phyloP scores from a whole-genome alignment of 129 eudicot species.

The Centrapalus pauciflorus region DNA sequence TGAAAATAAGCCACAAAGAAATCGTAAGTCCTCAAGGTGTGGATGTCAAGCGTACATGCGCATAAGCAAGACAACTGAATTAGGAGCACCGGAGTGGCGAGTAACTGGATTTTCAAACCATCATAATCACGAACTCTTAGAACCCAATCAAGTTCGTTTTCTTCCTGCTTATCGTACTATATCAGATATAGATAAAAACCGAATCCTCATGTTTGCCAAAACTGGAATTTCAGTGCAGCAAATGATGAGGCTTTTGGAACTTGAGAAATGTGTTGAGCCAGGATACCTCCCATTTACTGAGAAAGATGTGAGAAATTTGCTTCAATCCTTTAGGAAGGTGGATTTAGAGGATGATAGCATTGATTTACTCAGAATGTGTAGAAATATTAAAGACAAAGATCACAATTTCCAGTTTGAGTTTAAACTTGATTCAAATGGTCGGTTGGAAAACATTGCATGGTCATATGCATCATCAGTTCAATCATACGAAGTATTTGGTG shows the following conservation, averaged over 20 bases:
- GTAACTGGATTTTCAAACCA: slow-evolving; percentile 90
- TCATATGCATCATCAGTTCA: slow-evolving; percentile 88
- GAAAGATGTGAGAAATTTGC: slow-evolving; percentile 89
- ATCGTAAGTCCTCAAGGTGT: slow-evolving; percentile 88
- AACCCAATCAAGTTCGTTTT: slow-evolving; percentile 93
- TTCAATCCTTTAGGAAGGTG: slow-evolving; percentile 90
- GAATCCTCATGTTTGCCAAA: slow-evolving; percentile 94
- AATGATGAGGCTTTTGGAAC: slow-evolving; percentile 98
- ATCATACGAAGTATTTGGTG: slow-evolving; percentile 89
- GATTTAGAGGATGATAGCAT: slow-evolving; percentile 89
- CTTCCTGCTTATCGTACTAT: slow-evolving; percentile 93
- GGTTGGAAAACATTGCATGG: slow-evolving; percentile 95
- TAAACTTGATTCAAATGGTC: slow-evolving; percentile 60
- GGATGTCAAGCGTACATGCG: slow-evolving; percentile 98
- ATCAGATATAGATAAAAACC: slow-evolving; percentile 82
- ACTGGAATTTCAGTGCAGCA: slow-evolving; percentile 98
- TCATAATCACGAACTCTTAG: slow-evolving; percentile 91
- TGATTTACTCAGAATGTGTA: slow-evolving; percentile 89
- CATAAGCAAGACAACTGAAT: slow-evolving; percentile 80
- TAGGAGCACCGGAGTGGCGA: slow-evolving; percentile 88
- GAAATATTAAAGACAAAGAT: slow-evolving; percentile 87
- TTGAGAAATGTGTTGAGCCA: slow-evolving; percentile 92
- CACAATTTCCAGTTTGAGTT: slow-evolving; percentile 80
- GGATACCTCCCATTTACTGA: slow-evolving; percentile 93
- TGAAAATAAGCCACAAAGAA: slow-evolving; percentile 88